Evolutionary conservation across 495 filamentous ascomycete genomes (phyloP).

Genomic region (Halenospora varia): DNA sequence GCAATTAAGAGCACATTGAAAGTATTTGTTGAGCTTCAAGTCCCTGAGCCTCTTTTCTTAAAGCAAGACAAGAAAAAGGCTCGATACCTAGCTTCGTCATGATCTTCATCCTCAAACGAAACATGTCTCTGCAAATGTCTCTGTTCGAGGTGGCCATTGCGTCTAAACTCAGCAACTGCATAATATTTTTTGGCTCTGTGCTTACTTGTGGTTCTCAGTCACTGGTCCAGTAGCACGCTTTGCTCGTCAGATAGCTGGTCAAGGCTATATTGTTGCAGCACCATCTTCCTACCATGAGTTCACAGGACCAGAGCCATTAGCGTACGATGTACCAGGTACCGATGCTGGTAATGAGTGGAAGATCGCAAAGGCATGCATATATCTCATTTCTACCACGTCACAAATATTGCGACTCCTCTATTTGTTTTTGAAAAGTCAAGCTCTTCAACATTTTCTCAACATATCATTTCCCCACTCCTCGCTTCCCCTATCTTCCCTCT

Average conservation of each 20-base stretch:
- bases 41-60: constrained; percentile 1
- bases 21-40: neutral
- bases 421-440: no score
- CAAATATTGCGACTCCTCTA: no score
- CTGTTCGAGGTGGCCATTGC: no score
- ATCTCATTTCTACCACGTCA: neutral
- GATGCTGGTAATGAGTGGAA: constrained; percentile 86
- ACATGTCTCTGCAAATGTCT: no score
- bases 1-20: neutral
- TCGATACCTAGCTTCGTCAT: no score
- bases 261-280: constrained; percentile 90
- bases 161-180: neutral
- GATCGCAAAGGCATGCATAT: constrained; percentile 52
- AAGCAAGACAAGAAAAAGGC: no score
- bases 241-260: constrained; percentile 85
- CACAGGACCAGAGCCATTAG: constrained; percentile 75
- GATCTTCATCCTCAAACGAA: no score
- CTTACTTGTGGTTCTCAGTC: constrained; percentile 44
- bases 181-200: constrained; percentile 5
- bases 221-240: constrained; percentile 91
- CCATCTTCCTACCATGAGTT: constrained; percentile 94
- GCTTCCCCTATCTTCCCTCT: neutral
- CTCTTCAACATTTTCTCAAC: no score
- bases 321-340: constrained; percentile 85
- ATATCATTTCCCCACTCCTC: neutral